Evolutionary conservation across 2,329 filamentous ascomycete genomes (phyloP), one percentile per base, ranked within the genome.

Genomic region (Rutstroemia sydowiana): DNA sequence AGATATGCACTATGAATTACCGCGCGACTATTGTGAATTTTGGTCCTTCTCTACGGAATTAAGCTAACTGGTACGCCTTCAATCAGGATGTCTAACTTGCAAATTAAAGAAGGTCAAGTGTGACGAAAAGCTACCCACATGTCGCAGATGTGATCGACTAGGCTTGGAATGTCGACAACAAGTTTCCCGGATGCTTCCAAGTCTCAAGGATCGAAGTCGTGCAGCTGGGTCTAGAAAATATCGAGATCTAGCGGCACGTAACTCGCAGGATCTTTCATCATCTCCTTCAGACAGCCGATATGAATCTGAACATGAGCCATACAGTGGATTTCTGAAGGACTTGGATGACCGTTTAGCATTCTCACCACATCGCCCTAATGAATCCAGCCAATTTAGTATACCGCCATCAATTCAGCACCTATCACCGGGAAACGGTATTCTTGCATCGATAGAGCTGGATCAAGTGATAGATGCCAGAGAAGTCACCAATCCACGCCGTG

Each of bases 121-220:
- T 31, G 51, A 55, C 26, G 47, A 49, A 14, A 20, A 23, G 30
- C 13, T 49, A 8, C 37, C 50, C 23, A 34, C 13, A 5, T 52
- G 40, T 40, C 10, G 39, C 41, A 49, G 44, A 45, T 52, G 52
- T n/a, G 52, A 40, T 14, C 47, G 47, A 16, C 23, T 70, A 55
- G 26, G 65, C 54, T 47, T 66, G 8, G 28, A 28, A 11, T 55
- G 53, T 21, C 48, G 45, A 26, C 53, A 53, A 41, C 50, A 45
- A 1, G 34, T 11, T 45, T 55, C 53, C 7, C 50, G 53, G 3
- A 31, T 53, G 11, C 0, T 69, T 18, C 65, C 67, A 11, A 69
- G 57, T 21, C 65, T 46, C 21, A 66, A 39, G 68, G 60, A 26
- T 54, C 58, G 45, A 65, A 63, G n/a, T 65, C 55, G 2, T 63